Evolutionary conservation across 1,139 yeast species (phyloP).

Genomic region (Blastobotrys petasosporus): DNA sequence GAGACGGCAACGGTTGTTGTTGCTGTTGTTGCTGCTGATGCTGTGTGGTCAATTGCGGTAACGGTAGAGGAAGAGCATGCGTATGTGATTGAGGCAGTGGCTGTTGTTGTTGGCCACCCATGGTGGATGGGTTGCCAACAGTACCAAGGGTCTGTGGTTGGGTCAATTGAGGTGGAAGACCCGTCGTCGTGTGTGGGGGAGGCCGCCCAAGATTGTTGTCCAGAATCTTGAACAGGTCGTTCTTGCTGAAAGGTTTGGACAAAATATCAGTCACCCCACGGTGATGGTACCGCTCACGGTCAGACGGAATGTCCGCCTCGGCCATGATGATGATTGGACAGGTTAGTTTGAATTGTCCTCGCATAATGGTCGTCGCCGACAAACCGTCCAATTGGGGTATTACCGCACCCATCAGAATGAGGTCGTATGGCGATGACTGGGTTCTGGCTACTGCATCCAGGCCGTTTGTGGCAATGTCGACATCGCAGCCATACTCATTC

Average conservation of each 20-base stretch:
- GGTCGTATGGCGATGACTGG: slow-evolving; percentile 54
- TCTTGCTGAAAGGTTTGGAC: slow-evolving; percentile 88
- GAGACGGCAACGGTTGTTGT: not conserved
- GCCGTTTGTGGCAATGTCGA: slow-evolving; percentile 90
- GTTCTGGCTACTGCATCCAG: slow-evolving; percentile 77
- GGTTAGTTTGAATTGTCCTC: slow-evolving; percentile 64
- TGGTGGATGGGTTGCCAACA: too few species aligned
- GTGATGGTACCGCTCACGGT: slow-evolving; percentile 46
- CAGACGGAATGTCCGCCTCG: slow-evolving; percentile 9
- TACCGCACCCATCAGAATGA: slow-evolving; percentile 87
- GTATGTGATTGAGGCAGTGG: not conserved
- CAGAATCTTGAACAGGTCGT: slow-evolving; percentile 54
- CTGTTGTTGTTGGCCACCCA: too few species aligned
- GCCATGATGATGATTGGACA: slow-evolving; percentile 97
- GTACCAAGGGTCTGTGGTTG: too few species aligned
- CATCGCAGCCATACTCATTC: slow-evolving; percentile 84
- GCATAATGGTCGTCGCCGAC: slow-evolving; percentile 78
- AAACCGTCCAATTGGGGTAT: slow-evolving; percentile 96
- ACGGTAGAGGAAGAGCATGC: not conserved
- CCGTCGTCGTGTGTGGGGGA: not conserved
- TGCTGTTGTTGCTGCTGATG: slow-evolving; percentile 1
- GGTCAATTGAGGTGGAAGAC: too few species aligned
- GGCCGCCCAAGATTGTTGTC: slow-evolving; percentile 7
- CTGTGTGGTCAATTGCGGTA: not conserved
- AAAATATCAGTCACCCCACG: slow-evolving; percentile 90